These are phyloP conservation scores for Chytridiales sp. DNA, from an alignment of 371 early-diverging fungal species.

Conservation along the genomic window DNA sequence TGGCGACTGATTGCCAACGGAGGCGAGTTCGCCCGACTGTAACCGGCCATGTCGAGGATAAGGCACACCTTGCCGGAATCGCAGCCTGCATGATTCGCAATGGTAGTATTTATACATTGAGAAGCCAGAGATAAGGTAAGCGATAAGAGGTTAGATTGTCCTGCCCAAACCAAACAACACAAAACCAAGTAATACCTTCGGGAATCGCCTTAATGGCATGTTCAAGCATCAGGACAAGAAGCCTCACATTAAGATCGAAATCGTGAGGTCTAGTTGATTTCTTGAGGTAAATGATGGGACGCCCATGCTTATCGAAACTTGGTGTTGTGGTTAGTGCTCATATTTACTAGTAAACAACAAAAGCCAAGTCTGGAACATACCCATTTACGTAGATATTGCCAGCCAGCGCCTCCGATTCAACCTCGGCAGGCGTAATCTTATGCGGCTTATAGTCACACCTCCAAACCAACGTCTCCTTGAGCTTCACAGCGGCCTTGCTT, in stretches of 20 bases:
- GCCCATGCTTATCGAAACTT: slow-evolving; percentile 14
- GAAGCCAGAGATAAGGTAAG: neutral
- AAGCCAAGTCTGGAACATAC: neutral
- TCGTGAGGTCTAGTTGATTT: slow-evolving; percentile 8
- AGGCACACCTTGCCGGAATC: slow-evolving; percentile 21
- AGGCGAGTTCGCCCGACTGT: slow-evolving; percentile 26
- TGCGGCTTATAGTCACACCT: slow-evolving; percentile 67
- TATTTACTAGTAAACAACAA: neutral
- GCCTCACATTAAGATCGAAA: slow-evolving; percentile 3
- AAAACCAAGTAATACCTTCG: neutral
- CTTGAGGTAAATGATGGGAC: slow-evolving; percentile 22
- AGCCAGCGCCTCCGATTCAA: slow-evolving; percentile 3
- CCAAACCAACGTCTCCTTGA: slow-evolving; percentile 73
- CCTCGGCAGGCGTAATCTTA: slow-evolving; percentile 51
- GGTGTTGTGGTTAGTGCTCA: neutral
- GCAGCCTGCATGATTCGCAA: neutral
- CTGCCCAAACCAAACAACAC: neutral
- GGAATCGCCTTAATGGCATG: slow-evolving; percentile 27
- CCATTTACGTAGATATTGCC: slow-evolving; percentile 17
- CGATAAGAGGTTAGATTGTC: neutral
- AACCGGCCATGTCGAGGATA: slow-evolving; percentile 25
- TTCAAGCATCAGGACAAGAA: slow-evolving; percentile 23
- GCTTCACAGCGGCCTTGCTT: slow-evolving; percentile 57
- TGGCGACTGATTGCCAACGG: slow-evolving; percentile 20
- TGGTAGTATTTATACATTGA: neutral